Evolutionary conservation across 2,329 filamentous ascomycete species (phyloP).

Genomic region (Parafenestella ontariensis): DNA sequence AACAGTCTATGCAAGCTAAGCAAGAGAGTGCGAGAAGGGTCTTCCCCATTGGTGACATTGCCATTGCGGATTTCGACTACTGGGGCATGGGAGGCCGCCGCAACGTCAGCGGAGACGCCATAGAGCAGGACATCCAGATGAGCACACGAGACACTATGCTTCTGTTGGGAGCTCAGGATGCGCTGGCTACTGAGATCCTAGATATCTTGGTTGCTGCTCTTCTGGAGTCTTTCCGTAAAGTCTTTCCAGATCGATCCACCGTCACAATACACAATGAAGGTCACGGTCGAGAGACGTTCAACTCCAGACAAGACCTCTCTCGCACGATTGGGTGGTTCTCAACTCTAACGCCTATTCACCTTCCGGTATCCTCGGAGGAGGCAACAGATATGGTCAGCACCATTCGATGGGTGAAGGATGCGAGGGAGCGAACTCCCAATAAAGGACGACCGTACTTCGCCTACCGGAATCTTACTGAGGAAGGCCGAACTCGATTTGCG

Average conservation of each 20-base stretch:
- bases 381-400: conserved; percentile 40
- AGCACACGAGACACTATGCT: conserved; percentile 43
- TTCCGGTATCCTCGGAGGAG: conserved; percentile 32
- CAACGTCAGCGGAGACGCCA: conserved; percentile 45
- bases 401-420: conserved; percentile 44
- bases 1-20: conserved; percentile 40
- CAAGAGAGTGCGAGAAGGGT: conserved; percentile 31
- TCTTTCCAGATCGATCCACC: conserved; percentile 50
- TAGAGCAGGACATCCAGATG: conserved; percentile 39
- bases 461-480: conserved; percentile 31
- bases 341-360: conserved; percentile 42
- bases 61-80: conserved; percentile 41
- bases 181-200: conserved; percentile 44
- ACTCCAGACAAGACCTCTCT: conserved; percentile 55
- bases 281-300: conserved; percentile 57
- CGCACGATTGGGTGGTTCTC: conserved; percentile 62
- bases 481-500: conserved; percentile 34
- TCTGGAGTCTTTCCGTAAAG: conserved; percentile 52
- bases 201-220: conserved; percentile 48
- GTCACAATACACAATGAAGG: conserved; percentile 58
- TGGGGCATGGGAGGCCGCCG: conserved; percentile 47
- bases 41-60: conserved; percentile 35
- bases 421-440: conserved; percentile 37
- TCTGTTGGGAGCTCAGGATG: conserved; percentile 41
- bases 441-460: conserved; percentile 46